A percentile compares a stretch with the other conserved stretches of the same genome.
Evolutionary conservation across 2,329 filamentous ascomycete species (phyloP).

Genomic region (Clarireedia monteithiana): DNA sequence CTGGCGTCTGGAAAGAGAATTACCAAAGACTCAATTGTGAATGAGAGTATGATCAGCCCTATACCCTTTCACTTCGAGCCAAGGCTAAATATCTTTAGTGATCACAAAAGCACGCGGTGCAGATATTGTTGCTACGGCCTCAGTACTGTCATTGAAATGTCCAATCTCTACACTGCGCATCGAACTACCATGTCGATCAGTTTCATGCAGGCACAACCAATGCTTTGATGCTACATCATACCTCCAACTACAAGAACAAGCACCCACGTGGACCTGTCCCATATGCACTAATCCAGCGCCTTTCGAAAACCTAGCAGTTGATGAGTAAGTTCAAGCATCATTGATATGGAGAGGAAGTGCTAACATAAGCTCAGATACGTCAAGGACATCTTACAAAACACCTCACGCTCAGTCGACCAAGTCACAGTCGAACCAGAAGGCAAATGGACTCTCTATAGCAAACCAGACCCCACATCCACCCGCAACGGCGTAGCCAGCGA

Average conservation of each 20-base stretch:
- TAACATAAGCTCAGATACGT: conserved; percentile 56
- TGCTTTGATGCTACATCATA: conserved; percentile 94
- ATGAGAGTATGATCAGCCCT: conserved; percentile 58
- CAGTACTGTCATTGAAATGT: conserved; percentile 85
- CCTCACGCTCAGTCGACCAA: conserved; percentile 64
- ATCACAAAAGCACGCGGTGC: conserved; percentile 73
- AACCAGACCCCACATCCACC: conserved; percentile 13
- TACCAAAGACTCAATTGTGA: conserved; percentile 71
- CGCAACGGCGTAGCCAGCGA: conserved; percentile 27
- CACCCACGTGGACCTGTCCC: conserved; percentile 92
- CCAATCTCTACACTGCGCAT: conserved; percentile 83
- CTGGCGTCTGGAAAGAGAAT: conserved; percentile 66
- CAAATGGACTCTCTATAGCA: conserved; percentile 50
- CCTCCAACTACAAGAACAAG: conserved; percentile 89
- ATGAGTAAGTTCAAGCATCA: conserved; percentile 54
- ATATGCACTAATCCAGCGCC: conserved; percentile 79
- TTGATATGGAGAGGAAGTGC: conserved; percentile 5
- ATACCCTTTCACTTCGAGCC: neutral
- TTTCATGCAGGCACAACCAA: conserved; percentile 78
- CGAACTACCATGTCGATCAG: conserved; percentile 68
- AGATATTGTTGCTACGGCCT: conserved; percentile 83
- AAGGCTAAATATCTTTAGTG: conserved; percentile 45
- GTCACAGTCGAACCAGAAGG: conserved; percentile 87
- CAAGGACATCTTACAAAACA: conserved; percentile 73
- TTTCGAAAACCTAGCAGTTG: conserved; percentile 77